Conservation (phyloP, 495 filamentous ascomycete genomes). For the Neurospora sp. region DNA sequence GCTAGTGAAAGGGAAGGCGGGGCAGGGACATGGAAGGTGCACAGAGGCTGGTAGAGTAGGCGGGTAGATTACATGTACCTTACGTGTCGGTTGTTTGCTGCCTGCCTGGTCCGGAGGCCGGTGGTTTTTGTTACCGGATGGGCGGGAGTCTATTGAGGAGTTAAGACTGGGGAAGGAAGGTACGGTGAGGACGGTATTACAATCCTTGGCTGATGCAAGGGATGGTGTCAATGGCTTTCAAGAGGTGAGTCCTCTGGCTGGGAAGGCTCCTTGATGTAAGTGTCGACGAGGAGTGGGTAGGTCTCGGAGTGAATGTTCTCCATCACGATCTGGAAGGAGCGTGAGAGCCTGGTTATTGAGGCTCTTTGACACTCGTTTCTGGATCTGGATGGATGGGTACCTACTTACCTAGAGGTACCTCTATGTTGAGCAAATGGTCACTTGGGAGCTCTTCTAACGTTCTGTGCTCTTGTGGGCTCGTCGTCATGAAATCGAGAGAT, state of each 20-base stretch:
- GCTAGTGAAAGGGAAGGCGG: not conserved
- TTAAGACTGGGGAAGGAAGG: not conserved
- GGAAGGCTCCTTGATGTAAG: conserved; percentile 97
- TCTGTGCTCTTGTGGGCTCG: no score
- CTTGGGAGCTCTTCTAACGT: no score
- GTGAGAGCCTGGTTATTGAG: not conserved
- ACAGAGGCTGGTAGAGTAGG: not conserved
- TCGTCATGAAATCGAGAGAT: no score
- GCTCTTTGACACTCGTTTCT: not conserved
- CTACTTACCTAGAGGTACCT: no score
- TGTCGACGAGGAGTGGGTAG: conserved; percentile 97
- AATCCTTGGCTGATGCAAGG: conserved; percentile 68
- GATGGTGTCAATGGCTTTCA: conserved; percentile 94
- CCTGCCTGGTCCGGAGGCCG: not conserved
- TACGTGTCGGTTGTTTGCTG: not conserved
- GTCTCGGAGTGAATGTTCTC: conserved; percentile 99
- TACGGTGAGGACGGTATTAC: not conserved
- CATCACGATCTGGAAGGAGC: conserved; percentile 97
- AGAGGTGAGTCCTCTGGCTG: conserved; percentile 91
- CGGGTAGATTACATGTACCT: not conserved
- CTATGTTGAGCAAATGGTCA: no score
- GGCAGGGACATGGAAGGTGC: not conserved
- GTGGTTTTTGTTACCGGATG: not conserved
- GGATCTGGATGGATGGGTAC: no score
- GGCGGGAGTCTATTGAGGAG: no score